phyloP scores from a whole-genome alignment of 2,329 filamentous ascomycete genomes.

The Bipolaris oryzae region DNA sequence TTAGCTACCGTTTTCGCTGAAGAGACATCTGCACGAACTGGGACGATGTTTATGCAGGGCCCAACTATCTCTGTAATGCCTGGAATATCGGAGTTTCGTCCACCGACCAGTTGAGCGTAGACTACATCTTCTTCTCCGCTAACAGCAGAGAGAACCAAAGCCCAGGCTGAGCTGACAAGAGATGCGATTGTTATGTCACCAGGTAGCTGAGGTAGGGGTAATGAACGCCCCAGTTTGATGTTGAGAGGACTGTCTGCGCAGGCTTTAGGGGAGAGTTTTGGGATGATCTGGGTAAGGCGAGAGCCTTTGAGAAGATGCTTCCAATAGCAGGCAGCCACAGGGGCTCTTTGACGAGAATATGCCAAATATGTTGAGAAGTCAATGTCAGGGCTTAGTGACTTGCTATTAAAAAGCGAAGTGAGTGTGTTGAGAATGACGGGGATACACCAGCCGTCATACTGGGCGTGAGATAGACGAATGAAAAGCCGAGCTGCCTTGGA shows the following conservation, averaged over 20 bases:
- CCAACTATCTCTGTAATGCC: slow-evolving; percentile 87
- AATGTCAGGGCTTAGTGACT: background rate
- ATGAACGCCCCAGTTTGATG: background rate
- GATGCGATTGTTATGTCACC: slow-evolving; percentile 44
- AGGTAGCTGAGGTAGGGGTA: background rate
- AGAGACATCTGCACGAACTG: slow-evolving; percentile 56
- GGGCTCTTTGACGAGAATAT: background rate
- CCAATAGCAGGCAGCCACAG: background rate
- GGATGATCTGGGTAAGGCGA: background rate
- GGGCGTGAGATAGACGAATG: slow-evolving; percentile 19
- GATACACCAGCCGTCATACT: slow-evolving; percentile 20
- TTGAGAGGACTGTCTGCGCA: background rate
- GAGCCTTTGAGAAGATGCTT: background rate
- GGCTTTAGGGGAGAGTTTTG: background rate
- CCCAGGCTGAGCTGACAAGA: slow-evolving; percentile 50
- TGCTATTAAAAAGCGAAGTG: background rate
- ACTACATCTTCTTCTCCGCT: slow-evolving; percentile 39
- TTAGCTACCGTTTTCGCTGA: background rate
- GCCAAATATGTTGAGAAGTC: background rate
- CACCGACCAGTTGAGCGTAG: slow-evolving; percentile 29
- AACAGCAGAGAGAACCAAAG: slow-evolving; percentile 38
- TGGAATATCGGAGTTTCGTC: slow-evolving; percentile 33
- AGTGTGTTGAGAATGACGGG: slow-evolving; percentile 5
- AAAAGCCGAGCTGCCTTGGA: slow-evolving; percentile 4
- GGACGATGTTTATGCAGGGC: slow-evolving; percentile 74